Conservation (phyloP, 495 filamentous ascomycete genomes). For the Hypoxylon intermedium region DNA sequence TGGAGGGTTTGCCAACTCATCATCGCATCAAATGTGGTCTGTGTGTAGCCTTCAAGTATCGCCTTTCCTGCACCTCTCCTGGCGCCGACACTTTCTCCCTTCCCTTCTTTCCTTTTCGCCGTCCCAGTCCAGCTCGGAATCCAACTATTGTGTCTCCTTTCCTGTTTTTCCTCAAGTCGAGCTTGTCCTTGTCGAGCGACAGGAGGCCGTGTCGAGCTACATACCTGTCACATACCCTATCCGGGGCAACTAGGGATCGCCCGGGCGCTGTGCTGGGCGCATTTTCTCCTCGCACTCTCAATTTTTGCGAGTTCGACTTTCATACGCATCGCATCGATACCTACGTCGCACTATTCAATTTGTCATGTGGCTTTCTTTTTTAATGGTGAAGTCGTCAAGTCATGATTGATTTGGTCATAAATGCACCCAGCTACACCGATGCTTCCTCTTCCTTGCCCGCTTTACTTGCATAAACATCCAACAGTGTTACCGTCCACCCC, state of each 20-base stretch:
- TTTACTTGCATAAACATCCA: conserved; percentile 35
- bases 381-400: conserved; percentile 38
- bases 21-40: conserved; percentile 56
- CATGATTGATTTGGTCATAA: conserved; percentile 46
- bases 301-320: conserved; percentile 12
- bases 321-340: conserved; percentile 3
- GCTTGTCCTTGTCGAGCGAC: conserved; percentile 26
- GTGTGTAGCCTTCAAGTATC: conserved; percentile 51
- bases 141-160: conserved; percentile 3
- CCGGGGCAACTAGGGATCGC: conserved; percentile 21
- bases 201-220: conserved; percentile 14
- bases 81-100: conserved; percentile 24
- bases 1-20: conserved; percentile 53
- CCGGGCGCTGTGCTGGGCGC: conserved; percentile 19
- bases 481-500: conserved; percentile 24
- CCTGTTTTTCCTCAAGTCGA: conserved; percentile 2
- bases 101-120: conserved; percentile 18
- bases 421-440: conserved; percentile 44
- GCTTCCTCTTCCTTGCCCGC: conserved; percentile 37
- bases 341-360: conserved; percentile 14
- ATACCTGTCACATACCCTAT: conserved; percentile 15
- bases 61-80: conserved; percentile 39
- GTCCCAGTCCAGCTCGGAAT: neutral
- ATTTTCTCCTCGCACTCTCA: conserved; percentile 25
- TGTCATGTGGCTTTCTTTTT: conserved; percentile 9